Percentiles rank a stretch among this genome's conserved stretches.
Evolutionary conservation across 768 basidiomycete species (phyloP).

Genomic region (Trametes cubensis): DNA sequence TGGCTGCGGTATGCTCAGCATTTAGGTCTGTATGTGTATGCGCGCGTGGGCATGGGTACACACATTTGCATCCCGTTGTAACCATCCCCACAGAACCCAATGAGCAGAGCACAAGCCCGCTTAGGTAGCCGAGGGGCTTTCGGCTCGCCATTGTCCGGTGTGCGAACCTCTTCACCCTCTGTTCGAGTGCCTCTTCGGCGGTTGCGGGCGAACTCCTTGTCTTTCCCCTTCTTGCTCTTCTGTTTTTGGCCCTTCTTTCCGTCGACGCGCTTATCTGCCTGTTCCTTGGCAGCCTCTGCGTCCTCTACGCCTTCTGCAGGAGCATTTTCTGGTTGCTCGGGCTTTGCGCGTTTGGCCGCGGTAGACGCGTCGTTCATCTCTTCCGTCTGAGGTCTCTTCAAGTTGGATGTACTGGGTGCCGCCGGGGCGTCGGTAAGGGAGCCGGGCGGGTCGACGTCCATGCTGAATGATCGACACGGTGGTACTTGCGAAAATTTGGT

Average conservation of each 20-base stretch:
- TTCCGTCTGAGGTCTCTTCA: constrained; percentile 18
- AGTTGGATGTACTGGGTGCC: constrained; percentile 1
- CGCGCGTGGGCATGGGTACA: constrained; percentile 36
- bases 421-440: neutral
- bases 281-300: neutral
- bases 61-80: constrained; percentile 97
- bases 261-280: constrained; percentile 6
- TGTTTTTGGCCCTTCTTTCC: constrained; percentile 15
- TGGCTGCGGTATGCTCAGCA: constrained; percentile 49
- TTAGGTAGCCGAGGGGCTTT: constrained; percentile 75
- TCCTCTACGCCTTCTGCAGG: neutral
- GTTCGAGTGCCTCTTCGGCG: constrained; percentile 28
- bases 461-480: neutral
- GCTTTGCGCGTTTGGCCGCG: constrained; percentile 18
- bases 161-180: constrained; percentile 17
- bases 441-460: constrained; percentile 13
- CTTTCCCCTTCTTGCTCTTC: constrained; percentile 22
- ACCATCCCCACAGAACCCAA: constrained; percentile 92
- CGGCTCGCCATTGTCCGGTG: constrained; percentile 21
- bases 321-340: neutral
- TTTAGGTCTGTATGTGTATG: neutral
- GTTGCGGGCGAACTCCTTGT: constrained; percentile 17
- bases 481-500: too few relatives aligned
- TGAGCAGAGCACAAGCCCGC: constrained; percentile 77
- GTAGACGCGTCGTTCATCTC: neutral